Conservation (phyloP, 2,329 filamentous ascomycete genomes). For the Colletotrichum tropicale region DNA sequence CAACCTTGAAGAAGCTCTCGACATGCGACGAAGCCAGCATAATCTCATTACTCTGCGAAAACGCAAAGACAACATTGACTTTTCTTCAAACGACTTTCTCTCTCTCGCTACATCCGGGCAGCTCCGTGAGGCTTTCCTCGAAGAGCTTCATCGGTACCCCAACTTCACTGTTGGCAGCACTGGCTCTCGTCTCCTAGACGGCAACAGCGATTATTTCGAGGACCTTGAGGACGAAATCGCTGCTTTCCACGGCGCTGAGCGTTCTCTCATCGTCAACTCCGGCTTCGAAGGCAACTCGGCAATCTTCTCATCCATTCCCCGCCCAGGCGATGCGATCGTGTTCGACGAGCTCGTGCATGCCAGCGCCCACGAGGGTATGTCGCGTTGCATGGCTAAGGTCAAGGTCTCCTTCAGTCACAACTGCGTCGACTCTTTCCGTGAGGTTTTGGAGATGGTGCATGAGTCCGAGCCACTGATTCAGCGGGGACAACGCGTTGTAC, state of each 20-base stretch:
- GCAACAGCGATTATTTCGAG: constrained; percentile 62
- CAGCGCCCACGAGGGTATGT: constrained; percentile 69
- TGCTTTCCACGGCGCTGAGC: constrained; percentile 61
- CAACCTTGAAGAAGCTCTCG: constrained; percentile 36
- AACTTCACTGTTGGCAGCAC: background rate
- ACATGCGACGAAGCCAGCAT: constrained; percentile 26
- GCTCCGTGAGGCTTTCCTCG: constrained; percentile 52
- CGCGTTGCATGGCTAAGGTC: constrained; percentile 54
- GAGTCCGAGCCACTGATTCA: constrained; percentile 31
- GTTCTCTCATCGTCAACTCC: constrained; percentile 65
- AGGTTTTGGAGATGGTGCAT: constrained; percentile 35
- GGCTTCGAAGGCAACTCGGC: constrained; percentile 60
- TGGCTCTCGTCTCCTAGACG: constrained; percentile 68
- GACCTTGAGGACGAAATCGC: constrained; percentile 65
- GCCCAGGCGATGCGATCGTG: constrained; percentile 59
- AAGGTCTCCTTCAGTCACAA: constrained; percentile 51
- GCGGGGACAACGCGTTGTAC: constrained; percentile 33
- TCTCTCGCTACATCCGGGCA: constrained; percentile 54
- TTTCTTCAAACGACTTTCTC: constrained; percentile 71
- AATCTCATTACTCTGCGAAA: constrained; percentile 29
- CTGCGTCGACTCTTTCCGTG: constrained; percentile 31
- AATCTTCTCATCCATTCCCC: constrained; percentile 53
- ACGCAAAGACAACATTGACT: constrained; percentile 44
- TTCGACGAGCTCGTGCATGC: constrained; percentile 73
- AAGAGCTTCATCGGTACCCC: constrained; percentile 40